Evolutionary conservation across 495 filamentous ascomycete genomes (phyloP).

Genomic region (Aspergillus campestris): DNA sequence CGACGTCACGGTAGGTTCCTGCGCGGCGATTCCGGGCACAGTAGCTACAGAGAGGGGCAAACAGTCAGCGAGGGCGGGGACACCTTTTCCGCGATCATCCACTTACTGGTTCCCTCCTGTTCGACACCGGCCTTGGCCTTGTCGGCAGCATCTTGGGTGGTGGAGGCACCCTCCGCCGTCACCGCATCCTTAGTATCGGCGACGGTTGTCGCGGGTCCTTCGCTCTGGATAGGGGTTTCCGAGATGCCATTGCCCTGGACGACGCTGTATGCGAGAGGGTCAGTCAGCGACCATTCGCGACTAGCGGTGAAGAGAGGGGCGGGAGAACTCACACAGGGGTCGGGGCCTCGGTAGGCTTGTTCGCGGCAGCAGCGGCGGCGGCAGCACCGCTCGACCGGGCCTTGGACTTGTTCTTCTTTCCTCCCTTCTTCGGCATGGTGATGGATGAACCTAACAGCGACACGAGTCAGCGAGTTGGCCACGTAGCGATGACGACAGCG

Average conservation of each 20-base stretch:
- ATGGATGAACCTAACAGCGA: not conserved
- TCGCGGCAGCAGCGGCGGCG: slow-evolving; percentile 21
- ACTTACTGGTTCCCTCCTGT: too few relatives aligned
- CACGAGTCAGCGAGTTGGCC: slow-evolving; percentile 1
- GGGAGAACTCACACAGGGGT: slow-evolving; percentile 33
- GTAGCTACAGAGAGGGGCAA: slow-evolving; percentile 6
- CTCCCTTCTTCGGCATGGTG: slow-evolving; percentile 40
- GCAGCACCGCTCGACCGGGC: slow-evolving; percentile 19
- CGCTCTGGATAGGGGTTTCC: too few relatives aligned
- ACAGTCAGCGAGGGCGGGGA: too few relatives aligned
- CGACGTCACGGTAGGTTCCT: slow-evolving; percentile 7
- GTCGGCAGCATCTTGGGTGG: too few relatives aligned
- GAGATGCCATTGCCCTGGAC: not conserved
- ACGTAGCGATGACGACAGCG: slow-evolving; percentile 6
- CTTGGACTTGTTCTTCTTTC: slow-evolving; percentile 36
- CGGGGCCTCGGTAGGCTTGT: slow-evolving; percentile 28
- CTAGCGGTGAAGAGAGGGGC: not conserved
- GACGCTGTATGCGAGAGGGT: not conserved
- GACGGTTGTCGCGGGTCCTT: too few relatives aligned
- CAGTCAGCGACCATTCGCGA: not conserved
- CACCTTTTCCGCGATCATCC: too few relatives aligned
- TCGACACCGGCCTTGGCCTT: too few relatives aligned
- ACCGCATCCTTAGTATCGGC: too few relatives aligned
- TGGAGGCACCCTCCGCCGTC: too few relatives aligned
- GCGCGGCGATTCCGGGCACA: slow-evolving; percentile 13